Conservation (phyloP, 1,139 yeast species). For the Geotrichum citri-aurantii region DNA sequence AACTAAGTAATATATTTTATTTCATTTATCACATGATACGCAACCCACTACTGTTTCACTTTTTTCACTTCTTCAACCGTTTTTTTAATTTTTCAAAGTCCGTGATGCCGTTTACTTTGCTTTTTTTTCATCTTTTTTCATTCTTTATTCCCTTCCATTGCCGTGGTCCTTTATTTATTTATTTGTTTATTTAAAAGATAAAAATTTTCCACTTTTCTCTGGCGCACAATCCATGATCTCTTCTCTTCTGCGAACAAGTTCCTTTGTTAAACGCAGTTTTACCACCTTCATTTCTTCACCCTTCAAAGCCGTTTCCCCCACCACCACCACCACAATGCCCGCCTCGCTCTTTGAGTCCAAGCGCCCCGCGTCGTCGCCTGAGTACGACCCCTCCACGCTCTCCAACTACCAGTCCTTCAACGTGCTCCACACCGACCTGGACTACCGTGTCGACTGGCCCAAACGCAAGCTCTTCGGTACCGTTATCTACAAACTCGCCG, state of each 20-base stretch:
- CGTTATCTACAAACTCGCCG: conserved; percentile 45
- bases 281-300: not conserved
- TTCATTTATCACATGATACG: not conserved
- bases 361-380: conserved; percentile 26
- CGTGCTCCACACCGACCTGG: conserved; percentile 48
- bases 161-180: not conserved
- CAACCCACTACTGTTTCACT: not conserved
- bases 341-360: conserved; percentile 14
- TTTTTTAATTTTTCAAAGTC: too few relatives aligned
- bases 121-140: too few relatives aligned
- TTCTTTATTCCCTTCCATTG: not conserved
- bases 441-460: conserved; percentile 53
- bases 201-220: not conserved
- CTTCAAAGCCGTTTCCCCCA: not conserved
- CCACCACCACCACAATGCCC: conserved; percentile 5
- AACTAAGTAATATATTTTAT: too few relatives aligned
- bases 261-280: not conserved
- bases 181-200: too few relatives aligned
- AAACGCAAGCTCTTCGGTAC: conserved; percentile 49
- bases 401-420: conserved; percentile 60
- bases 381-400: conserved; percentile 61
- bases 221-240: not conserved
- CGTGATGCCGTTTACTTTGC: not conserved
- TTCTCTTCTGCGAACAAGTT: not conserved
- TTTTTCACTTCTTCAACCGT: not conserved